Evolutionary conservation across 1,284 basidiomycete species (phyloP).

Genomic region (Trichosporon coremiiforme): DNA sequence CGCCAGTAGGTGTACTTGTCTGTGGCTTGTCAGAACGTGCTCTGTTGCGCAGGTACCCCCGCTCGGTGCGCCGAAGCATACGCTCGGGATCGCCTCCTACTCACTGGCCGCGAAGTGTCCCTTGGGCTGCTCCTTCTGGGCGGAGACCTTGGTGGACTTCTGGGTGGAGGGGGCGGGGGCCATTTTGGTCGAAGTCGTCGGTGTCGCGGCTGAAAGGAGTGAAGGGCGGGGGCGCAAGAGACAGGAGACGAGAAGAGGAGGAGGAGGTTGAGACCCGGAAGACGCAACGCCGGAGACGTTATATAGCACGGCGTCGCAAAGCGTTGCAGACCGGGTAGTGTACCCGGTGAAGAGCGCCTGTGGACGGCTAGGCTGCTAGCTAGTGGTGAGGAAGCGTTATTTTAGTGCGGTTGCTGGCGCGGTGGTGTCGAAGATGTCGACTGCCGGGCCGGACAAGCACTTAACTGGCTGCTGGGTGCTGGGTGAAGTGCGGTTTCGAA

Average conservation of each 20-base stretch:
- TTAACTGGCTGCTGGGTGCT: neutral
- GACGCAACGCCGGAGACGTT: neutral
- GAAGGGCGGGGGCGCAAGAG: neutral
- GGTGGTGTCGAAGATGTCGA: neutral
- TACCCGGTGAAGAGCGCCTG: neutral
- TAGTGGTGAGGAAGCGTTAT: neutral
- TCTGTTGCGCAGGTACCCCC: neutral
- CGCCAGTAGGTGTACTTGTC: constrained; percentile 15
- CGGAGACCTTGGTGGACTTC: neutral
- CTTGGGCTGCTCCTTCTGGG: neutral
- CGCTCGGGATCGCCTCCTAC: neutral
- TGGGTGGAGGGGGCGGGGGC: neutral
- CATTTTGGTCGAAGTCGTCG: neutral
- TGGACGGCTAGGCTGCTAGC: neutral
- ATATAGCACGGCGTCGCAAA: neutral
- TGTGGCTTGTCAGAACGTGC: neutral
- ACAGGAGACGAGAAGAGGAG: neutral
- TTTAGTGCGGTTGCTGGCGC: neutral
- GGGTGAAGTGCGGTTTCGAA: constrained; percentile 6
- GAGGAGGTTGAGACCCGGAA: neutral
- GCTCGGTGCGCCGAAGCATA: neutral
- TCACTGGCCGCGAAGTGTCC: neutral
- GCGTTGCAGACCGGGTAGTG: neutral
- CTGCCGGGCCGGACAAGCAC: neutral
- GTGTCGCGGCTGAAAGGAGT: neutral